Evolutionary conservation across 2,329 filamentous ascomycete species (phyloP).

Genomic region (Neospermospora avenae): DNA sequence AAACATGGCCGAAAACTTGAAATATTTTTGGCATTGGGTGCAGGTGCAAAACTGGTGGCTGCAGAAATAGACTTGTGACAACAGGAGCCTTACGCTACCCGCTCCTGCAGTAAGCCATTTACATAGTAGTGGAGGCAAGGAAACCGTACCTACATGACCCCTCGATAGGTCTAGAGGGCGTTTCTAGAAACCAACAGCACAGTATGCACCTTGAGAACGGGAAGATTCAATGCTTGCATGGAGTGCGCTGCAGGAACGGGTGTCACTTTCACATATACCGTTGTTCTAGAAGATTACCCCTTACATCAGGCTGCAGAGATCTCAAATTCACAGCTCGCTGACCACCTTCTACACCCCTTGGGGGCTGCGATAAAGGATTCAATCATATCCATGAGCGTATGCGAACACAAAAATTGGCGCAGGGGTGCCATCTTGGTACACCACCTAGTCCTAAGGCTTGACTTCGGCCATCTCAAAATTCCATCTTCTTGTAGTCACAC

Average conservation of each 20-base stretch:
- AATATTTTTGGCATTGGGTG: too few species aligned
- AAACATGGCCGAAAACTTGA: too few species aligned
- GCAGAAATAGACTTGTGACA: not conserved
- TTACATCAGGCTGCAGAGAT: not conserved
- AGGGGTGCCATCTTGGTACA: not conserved
- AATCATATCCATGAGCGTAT: not conserved
- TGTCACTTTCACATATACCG: too few species aligned
- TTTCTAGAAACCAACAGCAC: not conserved
- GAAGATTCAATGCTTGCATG: not conserved
- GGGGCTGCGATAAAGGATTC: not conserved
- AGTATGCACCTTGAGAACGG: not conserved
- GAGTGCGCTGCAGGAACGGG: not conserved
- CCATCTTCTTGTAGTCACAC: not conserved
- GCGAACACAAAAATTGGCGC: not conserved
- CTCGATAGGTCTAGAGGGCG: not conserved
- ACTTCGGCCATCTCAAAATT: not conserved
- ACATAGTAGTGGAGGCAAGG: not conserved
- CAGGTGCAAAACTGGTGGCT: not conserved
- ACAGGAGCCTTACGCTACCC: not conserved
- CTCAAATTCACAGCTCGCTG: not conserved
- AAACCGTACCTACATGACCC: not conserved
- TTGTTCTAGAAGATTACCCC: slow-evolving; percentile 1
- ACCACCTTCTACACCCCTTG: not conserved
- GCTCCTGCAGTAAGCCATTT: not conserved
- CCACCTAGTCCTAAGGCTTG: not conserved